Base-by-base conservation (phyloP, 805 yeast genomes). In the Vanderwaltozyma verrucispora region DNA sequence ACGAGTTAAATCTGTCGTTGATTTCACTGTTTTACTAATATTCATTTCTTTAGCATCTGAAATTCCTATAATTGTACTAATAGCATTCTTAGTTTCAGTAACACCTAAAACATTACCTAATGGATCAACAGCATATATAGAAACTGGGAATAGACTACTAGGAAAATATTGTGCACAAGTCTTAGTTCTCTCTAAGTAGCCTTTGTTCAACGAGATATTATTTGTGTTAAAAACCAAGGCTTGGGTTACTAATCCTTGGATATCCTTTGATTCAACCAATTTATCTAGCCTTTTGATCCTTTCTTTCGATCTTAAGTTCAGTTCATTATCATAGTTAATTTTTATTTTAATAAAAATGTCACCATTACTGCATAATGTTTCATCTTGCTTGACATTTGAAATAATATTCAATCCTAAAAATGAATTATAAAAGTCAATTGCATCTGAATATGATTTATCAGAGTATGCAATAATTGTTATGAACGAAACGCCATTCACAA, bases 101-200 rank as follows among this genome's bases (percentile, higher is more conserved):
- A 88, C 86, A 3, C 96, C 96, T 32, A 88, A 56, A 21, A 87
- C 59, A 48, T 75, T 73, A 14, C 95, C 95, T 44, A 87, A 63
- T 6, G 97, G 96, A 56, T 89, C 96, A 18, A 81, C 54, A 7
- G 77, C 71, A 57, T 79, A 85, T 6, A 82, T 65, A 56, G 84
- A 94, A 46, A 72, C 68, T 3, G 96, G 95, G 37, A 72, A 73
- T 39, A 79, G 63, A 31, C 75, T 82, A 39, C 77, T 75, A 3
- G 96, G 96, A 48, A 55, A 59, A 49, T 4, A 50, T 46, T 4
- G 59, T 8, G 13, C 64, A 9, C 68, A 61, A 1, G 60, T 49
- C 4, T 49, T 44, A 13, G 51, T 46, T 32, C 42, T 45, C 11
- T 45, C 46, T 30, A 54, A 51, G 37, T 60, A 45, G 17, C 50